These are phyloP conservation scores for Candida smagusa DNA, from an alignment of 1,139 yeast species.

Conservation along the genomic window DNA sequence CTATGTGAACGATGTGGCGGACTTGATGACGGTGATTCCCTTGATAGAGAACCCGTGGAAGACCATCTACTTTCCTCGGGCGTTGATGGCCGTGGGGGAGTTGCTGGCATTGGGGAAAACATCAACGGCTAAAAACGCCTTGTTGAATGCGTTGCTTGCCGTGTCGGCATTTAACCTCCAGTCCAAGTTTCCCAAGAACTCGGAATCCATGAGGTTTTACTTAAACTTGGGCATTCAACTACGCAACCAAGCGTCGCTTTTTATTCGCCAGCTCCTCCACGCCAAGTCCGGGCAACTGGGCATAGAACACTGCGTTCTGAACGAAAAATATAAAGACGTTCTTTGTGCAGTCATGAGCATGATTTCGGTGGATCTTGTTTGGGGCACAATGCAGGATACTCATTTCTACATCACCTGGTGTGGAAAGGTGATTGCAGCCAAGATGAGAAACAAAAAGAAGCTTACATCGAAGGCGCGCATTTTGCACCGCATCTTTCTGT, in stretches of 20 bases:
- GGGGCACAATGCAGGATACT: conserved; percentile 92
- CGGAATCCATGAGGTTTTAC: conserved; percentile 66
- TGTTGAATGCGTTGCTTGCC: conserved; percentile 76
- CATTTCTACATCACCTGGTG: conserved; percentile 72
- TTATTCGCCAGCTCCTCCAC: conserved; percentile 50
- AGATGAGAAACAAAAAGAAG: conserved; percentile 64
- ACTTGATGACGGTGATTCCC: conserved; percentile 83
- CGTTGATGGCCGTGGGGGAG: conserved; percentile 78
- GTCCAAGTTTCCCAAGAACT: conserved; percentile 59
- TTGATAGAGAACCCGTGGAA: conserved; percentile 86
- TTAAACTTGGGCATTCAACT: conserved; percentile 69
- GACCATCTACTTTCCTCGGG: conserved; percentile 78
- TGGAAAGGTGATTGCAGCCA: conserved; percentile 67
- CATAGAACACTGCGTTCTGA: conserved; percentile 50
- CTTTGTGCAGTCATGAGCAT: conserved; percentile 80
- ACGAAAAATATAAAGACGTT: conserved; percentile 80
- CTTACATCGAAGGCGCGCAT: conserved; percentile 74
- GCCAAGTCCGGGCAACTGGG: conserved; percentile 32
- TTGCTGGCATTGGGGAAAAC: conserved; percentile 72
- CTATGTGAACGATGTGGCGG: conserved; percentile 78
- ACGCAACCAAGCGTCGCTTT: conserved; percentile 70
- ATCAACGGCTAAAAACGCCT: conserved; percentile 71
- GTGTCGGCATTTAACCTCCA: conserved; percentile 81
- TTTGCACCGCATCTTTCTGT: conserved; percentile 74
- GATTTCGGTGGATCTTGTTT: conserved; percentile 84